Percentiles rank a stretch among this genome's conserved stretches.
Evolutionary conservation across 1,139 yeast genomes (phyloP).

Genomic region (Geotrichum cucujoidarum): DNA sequence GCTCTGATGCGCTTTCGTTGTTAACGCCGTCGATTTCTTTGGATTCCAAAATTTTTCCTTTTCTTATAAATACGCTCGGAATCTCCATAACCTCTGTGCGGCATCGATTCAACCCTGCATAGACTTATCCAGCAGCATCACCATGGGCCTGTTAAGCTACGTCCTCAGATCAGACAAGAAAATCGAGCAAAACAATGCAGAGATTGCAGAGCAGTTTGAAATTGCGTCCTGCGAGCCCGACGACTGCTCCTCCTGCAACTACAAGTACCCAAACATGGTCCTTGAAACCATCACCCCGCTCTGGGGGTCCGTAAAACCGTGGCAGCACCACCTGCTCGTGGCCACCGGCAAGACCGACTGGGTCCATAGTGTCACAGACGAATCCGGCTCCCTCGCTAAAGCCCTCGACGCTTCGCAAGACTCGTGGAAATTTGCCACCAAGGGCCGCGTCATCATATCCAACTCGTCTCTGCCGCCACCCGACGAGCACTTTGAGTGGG

Average conservation of each 20-base stretch:
- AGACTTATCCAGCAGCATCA: neutral
- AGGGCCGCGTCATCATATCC: slow-evolving; percentile 32
- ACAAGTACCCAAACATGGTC: slow-evolving; percentile 55
- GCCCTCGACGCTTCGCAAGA: slow-evolving; percentile 34
- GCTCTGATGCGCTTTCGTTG: too few species aligned
- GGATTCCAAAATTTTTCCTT: too few species aligned
- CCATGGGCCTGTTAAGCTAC: slow-evolving; percentile 10
- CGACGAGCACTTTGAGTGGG: slow-evolving; percentile 28
- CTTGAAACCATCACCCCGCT: slow-evolving; percentile 51
- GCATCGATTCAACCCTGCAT: too few species aligned
- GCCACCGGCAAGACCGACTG: slow-evolving; percentile 85
- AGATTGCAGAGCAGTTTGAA: slow-evolving; percentile 21
- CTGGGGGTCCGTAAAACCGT: slow-evolving; percentile 67
- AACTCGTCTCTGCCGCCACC: slow-evolving; percentile 35
- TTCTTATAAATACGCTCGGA: too few species aligned
- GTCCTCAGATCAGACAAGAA: slow-evolving; percentile 2
- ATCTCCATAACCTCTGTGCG: too few species aligned
- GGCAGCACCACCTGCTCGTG: slow-evolving; percentile 65
- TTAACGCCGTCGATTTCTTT: too few species aligned
- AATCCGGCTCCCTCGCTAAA: slow-evolving; percentile 48
- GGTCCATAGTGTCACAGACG: slow-evolving; percentile 68
- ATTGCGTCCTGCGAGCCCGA: slow-evolving; percentile 30
- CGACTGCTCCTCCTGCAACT: slow-evolving; percentile 26
- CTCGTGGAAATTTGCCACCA: slow-evolving; percentile 18
- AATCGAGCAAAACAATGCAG: slow-evolving; percentile 21